A percentile compares a stretch with the other conserved stretches of the same genome.
phyloP scores from a whole-genome alignment of 192 early-diverging fungal genomes.

The Coemansia sp. region DNA sequence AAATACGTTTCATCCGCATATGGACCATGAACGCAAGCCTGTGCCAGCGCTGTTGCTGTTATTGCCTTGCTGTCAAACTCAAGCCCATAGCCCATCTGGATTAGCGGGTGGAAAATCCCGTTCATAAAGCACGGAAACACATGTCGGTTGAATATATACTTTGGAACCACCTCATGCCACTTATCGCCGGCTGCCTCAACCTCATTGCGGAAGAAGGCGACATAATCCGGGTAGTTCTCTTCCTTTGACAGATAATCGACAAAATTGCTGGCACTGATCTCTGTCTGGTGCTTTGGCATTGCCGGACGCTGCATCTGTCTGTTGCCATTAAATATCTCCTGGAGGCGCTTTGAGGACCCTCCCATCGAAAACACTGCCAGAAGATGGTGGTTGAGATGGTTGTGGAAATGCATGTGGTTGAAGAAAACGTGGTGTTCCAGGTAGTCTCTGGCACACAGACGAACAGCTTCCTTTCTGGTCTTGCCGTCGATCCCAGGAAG shows the following conservation, averaged over 20 bases:
- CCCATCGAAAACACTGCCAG: conserved; percentile 61
- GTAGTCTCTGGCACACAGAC: conserved; percentile 54
- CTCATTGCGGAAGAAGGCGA: conserved; percentile 55
- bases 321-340: conserved; percentile 55
- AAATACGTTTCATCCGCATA: conserved; percentile 10
- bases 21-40: conserved; percentile 46
- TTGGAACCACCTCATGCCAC: conserved; percentile 34
- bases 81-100: conserved; percentile 64
- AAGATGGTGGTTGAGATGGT: conserved; percentile 60
- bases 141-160: conserved; percentile 54
- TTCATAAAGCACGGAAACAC: conserved; percentile 51
- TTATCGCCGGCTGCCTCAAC: conserved; percentile 42
- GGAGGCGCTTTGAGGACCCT: conserved; percentile 50
- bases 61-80: conserved; percentile 61
- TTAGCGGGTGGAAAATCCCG: conserved; percentile 62
- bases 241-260: conserved; percentile 37
- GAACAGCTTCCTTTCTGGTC: conserved; percentile 40
- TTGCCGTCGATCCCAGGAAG: conserved; percentile 55
- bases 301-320: conserved; percentile 29
- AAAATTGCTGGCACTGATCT: conserved; percentile 46
- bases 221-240: conserved; percentile 49
- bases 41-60: conserved; percentile 57
- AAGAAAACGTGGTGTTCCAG: conserved; percentile 60
- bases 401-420: conserved; percentile 59
- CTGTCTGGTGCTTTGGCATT: conserved; percentile 15